phyloP scores from a whole-genome alignment of 2,329 filamentous ascomycete genomes.

The Dactylellina haptotyla region DNA sequence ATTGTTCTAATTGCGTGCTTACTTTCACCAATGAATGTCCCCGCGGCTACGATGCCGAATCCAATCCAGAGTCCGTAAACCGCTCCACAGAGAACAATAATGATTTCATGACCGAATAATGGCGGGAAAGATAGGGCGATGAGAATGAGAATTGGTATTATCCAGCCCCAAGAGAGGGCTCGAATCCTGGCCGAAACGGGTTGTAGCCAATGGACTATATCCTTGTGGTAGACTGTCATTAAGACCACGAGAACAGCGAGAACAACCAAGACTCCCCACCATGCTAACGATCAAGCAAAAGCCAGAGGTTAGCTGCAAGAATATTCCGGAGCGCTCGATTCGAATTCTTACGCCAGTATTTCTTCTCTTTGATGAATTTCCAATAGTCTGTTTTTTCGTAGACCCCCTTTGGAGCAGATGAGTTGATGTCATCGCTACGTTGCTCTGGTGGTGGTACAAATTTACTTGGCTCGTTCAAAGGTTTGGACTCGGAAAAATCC shows the following conservation, averaged over 20 bases:
- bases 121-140: constrained; percentile 63
- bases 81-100: constrained; percentile 63
- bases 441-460: background rate
- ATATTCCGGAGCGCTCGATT: too few relatives aligned
- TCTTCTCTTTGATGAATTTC: constrained; percentile 42
- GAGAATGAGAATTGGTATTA: constrained; percentile 62
- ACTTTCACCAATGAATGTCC: constrained; percentile 63
- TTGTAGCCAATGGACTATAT: constrained; percentile 61
- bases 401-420: background rate
- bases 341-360: constrained; percentile 39
- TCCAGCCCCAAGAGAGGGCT: constrained; percentile 61
- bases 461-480: background rate
- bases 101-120: constrained; percentile 63
- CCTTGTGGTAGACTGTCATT: constrained; percentile 60
- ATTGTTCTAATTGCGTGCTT: constrained; percentile 22
- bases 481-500: background rate
- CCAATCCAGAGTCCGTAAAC: constrained; percentile 63
- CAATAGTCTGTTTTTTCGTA: constrained; percentile 34
- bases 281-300: constrained; percentile 7
- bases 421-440: background rate
- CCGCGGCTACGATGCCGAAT: constrained; percentile 62
- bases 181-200: constrained; percentile 62
- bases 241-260: constrained; percentile 58
- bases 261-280: constrained; percentile 31
- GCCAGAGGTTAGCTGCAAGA: background rate